Evolutionary conservation across 1,139 yeast genomes (phyloP).

Genomic region (Hyphopichia fennica): DNA sequence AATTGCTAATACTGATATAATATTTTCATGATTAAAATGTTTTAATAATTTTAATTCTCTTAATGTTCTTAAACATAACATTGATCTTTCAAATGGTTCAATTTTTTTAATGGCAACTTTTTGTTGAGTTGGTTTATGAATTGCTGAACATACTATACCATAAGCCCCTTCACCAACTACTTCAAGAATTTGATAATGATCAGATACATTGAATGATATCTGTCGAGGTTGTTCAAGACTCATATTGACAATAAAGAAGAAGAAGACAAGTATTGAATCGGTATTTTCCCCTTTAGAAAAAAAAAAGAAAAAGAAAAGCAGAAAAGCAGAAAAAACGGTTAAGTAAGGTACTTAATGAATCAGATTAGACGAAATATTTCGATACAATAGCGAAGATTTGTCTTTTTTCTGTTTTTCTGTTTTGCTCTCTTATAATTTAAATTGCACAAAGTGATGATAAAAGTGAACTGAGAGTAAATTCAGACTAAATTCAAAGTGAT

Average conservation of each 20-base stretch:
- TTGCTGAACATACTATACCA: constrained; percentile 92
- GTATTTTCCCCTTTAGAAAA: too few relatives aligned
- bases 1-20: constrained; percentile 84
- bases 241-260: neutral
- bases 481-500: too few relatives aligned
- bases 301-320: neutral
- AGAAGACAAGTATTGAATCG: too few relatives aligned
- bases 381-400: too few relatives aligned
- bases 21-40: constrained; percentile 90
- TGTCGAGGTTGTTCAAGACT: constrained; percentile 26
- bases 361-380: too few relatives aligned
- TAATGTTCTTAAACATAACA: constrained; percentile 87
- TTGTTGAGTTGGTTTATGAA: constrained; percentile 83
- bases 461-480: too few relatives aligned
- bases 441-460: too few relatives aligned
- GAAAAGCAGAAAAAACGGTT: too few relatives aligned
- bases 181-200: constrained; percentile 80
- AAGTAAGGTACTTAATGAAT: too few relatives aligned
- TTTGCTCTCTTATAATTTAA: too few relatives aligned
- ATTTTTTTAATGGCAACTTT: constrained; percentile 95
- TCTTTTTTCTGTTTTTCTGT: too few relatives aligned
- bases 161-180: constrained; percentile 98
- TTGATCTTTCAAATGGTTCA: constrained; percentile 87
- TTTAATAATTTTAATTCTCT: constrained; percentile 85
- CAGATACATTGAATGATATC: constrained; percentile 82